Percentiles rank a stretch among this genome's conserved stretches.
phyloP scores from a whole-genome alignment of 345 rosid species.

The Rhodamnia rubescens region DNA sequence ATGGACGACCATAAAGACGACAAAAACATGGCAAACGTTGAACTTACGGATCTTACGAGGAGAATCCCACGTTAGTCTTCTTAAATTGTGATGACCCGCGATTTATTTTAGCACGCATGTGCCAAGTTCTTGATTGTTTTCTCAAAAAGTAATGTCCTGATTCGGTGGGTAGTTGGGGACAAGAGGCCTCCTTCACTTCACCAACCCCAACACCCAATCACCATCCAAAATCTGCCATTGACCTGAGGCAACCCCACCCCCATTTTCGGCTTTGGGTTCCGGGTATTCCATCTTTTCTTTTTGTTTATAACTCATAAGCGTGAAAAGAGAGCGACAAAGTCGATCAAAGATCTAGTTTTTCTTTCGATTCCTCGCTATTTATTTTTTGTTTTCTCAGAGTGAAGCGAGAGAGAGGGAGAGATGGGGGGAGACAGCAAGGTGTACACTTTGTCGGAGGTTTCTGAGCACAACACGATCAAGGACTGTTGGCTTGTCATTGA shows the following conservation, averaged over 20 bases:
- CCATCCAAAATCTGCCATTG: not conserved
- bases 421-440: conserved; percentile 60
- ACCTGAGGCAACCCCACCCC: not conserved
- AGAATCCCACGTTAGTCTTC: not conserved
- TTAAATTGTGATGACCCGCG: not conserved
- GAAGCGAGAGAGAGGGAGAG: conserved; percentile 1
- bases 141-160: not conserved
- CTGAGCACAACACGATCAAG: conserved; percentile 47
- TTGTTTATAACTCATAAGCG: not conserved
- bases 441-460: conserved; percentile 60
- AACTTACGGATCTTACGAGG: not conserved
- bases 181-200: not conserved
- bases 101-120: not conserved
- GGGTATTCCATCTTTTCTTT: not conserved
- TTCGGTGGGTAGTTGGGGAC: conserved; percentile 1
- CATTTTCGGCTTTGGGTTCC: not conserved
- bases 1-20: not conserved
- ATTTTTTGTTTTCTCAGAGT: not conserved
- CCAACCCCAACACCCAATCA: not conserved
- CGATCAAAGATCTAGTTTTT: not conserved
- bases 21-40: not conserved
- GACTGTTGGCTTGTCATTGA: conserved; percentile 91
- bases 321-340: not conserved
- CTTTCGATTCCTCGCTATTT: not conserved
- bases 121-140: not conserved